Percentiles rank a stretch among this genome's conserved stretches.
These are phyloP conservation scores for Zasmidium citrigriseum DNA, from an alignment of 2,329 filamentous ascomycete genomes.

Conservation along the genomic window DNA sequence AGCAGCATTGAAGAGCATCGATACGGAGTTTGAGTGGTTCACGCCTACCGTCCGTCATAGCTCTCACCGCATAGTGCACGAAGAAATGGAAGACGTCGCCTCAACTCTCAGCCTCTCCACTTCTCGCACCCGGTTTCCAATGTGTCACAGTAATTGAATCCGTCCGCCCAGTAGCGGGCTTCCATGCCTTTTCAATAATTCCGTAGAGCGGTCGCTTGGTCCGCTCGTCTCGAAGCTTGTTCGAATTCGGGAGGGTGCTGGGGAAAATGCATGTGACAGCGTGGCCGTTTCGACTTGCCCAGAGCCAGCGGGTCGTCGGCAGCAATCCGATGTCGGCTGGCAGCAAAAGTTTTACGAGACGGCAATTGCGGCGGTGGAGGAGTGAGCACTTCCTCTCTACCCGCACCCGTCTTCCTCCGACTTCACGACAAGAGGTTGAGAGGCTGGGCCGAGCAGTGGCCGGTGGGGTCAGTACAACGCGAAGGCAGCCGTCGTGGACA, in stretches of 20 bases:
- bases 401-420: conserved; percentile 6
- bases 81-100: not conserved
- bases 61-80: not conserved
- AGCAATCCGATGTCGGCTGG: conserved; percentile 4
- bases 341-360: conserved; percentile 2
- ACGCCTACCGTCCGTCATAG: not conserved
- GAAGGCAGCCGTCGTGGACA: not conserved
- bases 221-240: not conserved
- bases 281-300: not conserved
- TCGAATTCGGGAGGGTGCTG: not conserved
- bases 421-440: not conserved
- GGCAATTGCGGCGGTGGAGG: not conserved
- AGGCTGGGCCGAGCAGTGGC: conserved; percentile 8
- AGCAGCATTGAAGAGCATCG: not conserved
- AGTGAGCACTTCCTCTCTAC: not conserved
- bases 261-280: not conserved
- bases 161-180: not conserved
- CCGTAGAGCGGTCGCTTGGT: not conserved
- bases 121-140: not conserved
- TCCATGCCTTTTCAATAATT: not conserved
- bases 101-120: not conserved
- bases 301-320: not conserved
- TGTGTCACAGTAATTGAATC: not conserved
- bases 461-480: not conserved
- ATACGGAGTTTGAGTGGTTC: not conserved